phyloP scores from a whole-genome alignment of 1,284 basidiomycete species.

The Fomitopsis schrenkii region DNA sequence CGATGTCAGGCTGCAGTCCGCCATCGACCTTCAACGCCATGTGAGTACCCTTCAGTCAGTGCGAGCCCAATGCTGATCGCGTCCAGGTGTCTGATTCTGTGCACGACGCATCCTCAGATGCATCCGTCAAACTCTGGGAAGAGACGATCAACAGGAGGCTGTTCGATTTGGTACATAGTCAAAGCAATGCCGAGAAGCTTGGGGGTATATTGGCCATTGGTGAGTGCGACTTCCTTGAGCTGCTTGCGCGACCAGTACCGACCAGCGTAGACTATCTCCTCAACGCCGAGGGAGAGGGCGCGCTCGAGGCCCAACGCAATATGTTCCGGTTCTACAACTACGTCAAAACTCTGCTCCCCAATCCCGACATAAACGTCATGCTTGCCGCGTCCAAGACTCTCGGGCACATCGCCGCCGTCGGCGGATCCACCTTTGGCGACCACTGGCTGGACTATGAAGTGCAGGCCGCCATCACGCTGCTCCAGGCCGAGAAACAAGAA shows the following conservation, averaged over 20 bases:
- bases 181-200: slow-evolving; percentile 69
- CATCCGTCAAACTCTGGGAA: slow-evolving; percentile 76
- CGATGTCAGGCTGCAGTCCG: slow-evolving; percentile 61
- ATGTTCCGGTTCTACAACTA: slow-evolving; percentile 91
- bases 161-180: slow-evolving; percentile 82
- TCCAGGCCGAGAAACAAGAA: slow-evolving; percentile 75
- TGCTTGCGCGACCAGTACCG: slow-evolving; percentile 5
- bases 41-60: slow-evolving; percentile 29
- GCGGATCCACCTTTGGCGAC: slow-evolving; percentile 80
- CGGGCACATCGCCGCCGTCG: slow-evolving; percentile 77
- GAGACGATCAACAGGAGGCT: slow-evolving; percentile 75
- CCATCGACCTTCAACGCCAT: slow-evolving; percentile 67
- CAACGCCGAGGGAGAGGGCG: slow-evolving; percentile 69
- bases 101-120: slow-evolving; percentile 75
- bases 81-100: slow-evolving; percentile 64
- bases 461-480: slow-evolving; percentile 73
- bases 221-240: slow-evolving; percentile 31
- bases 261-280: slow-evolving; percentile 59
- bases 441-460: slow-evolving; percentile 86
- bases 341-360: slow-evolving; percentile 81
- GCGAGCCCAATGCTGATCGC: background rate
- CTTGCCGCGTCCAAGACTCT: slow-evolving; percentile 83
- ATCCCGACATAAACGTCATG: slow-evolving; percentile 85
- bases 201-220: slow-evolving; percentile 84
- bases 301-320: slow-evolving; percentile 70